Base-by-base conservation (phyloP, 176 grass and related monocot species). In the Metroxylon sagu region DNA sequence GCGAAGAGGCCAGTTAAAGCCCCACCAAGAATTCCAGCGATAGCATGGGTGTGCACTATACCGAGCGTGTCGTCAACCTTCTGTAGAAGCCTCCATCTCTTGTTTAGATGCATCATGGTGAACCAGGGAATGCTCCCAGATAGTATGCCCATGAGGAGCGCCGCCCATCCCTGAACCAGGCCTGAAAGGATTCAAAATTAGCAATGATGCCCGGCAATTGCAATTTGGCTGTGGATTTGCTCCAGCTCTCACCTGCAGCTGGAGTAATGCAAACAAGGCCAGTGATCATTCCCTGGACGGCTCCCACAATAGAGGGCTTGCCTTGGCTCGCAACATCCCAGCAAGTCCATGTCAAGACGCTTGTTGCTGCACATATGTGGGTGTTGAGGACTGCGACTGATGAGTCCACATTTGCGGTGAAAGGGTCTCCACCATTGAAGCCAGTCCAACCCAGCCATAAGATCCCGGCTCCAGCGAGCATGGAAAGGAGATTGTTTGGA, bases 201-300 rank as follows among this genome's bases (percentile, higher is more conserved):
- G 35, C 35, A 35, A 6, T 35, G 30, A 35, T 5, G 6, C 31
- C 6, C 6, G 31, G 31, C 31, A 35, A 35, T 8, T 8, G 35
- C 2, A 14, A 43, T 43, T 14, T 43, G 35, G 8, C 7, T 43
- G 35, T 14, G 35, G 35, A 43, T 43, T 7, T 43, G 35, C 0
- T 14, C 35, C 8, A 0, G 35, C 7, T 43, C 60, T 10, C 77
- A 90, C 87, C 82, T 76, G 87, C 82, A n/a, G 64, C 82, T 15
- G 87, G 75, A 1, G 87, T 90, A 63, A 90, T 67, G 62, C 87
- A 85, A 7, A 90, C 87, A 2, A 90, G 87, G 6, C 87, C 82
- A 6, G 87, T 90, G 82, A 90, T 86, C 87, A 90, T 90, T 35
- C 87, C 82, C 67, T 90, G 87, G 57, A 86, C 80, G 27, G 82